Conservation (phyloP, 768 basidiomycete species). For the Astraeus odoratus region DNA sequence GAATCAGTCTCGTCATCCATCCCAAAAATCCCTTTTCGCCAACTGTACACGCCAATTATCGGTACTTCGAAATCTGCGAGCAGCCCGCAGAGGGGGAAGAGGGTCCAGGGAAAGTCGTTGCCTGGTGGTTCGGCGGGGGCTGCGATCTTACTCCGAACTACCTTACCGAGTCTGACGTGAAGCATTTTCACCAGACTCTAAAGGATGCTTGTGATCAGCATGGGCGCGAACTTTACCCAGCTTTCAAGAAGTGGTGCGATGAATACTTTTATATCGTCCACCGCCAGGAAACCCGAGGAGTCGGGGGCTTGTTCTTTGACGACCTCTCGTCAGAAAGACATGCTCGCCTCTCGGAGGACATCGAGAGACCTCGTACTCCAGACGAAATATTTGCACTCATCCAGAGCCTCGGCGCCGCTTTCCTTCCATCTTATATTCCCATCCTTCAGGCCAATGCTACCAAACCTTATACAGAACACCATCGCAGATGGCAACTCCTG, state of each 20-base stretch:
- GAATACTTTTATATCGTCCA: slow-evolving; percentile 95
- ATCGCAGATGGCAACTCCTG: slow-evolving; percentile 90
- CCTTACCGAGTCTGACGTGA: slow-evolving; percentile 79
- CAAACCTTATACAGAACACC: slow-evolving; percentile 52
- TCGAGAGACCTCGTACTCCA: slow-evolving; percentile 46
- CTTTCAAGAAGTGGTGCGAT: slow-evolving; percentile 95
- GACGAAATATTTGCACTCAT: slow-evolving; percentile 76
- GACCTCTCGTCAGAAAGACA: slow-evolving; percentile 71
- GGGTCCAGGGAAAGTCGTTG: slow-evolving; percentile 47
- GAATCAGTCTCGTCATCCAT: slow-evolving; percentile 89
- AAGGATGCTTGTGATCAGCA: slow-evolving; percentile 72
- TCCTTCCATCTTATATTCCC: slow-evolving; percentile 87
- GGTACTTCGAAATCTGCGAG: slow-evolving; percentile 91
- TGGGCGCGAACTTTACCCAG: slow-evolving; percentile 58
- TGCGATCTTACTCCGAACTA: slow-evolving; percentile 93
- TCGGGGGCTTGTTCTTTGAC: slow-evolving; percentile 97
- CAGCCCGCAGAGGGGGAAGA: slow-evolving; percentile 28
- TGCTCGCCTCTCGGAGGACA: slow-evolving; percentile 43
- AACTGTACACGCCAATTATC: slow-evolving; percentile 93
- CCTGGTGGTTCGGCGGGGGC: slow-evolving; percentile 99
- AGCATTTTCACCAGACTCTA: slow-evolving; percentile 78
- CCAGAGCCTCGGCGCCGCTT: slow-evolving; percentile 64
- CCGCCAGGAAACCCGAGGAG: slow-evolving; percentile 75
- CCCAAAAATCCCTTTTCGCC: slow-evolving; percentile 91
- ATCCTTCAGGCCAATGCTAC: slow-evolving; percentile 57